phyloP scores from a whole-genome alignment of 2,329 filamentous ascomycete species.

The Cladosporium oxysporum region DNA sequence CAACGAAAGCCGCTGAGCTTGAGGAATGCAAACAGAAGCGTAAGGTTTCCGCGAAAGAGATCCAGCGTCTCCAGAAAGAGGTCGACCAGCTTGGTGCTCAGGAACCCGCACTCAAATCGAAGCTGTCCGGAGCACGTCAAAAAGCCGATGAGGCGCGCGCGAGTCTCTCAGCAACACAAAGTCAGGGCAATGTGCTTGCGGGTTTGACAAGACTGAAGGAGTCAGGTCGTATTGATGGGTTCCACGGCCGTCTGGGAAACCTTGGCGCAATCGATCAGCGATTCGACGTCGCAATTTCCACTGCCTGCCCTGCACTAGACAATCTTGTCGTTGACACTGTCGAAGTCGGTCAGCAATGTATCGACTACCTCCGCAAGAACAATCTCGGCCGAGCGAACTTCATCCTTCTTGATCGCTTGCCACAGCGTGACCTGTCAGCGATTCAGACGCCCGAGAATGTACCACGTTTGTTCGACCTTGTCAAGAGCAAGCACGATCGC shows the following conservation, averaged over 20 bases:
- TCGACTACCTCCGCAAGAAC: slow-evolving; percentile 95
- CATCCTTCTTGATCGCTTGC: slow-evolving; percentile 87
- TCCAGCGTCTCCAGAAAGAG: slow-evolving; percentile 69
- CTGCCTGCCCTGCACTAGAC: slow-evolving; percentile 85
- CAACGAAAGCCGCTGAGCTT: slow-evolving; percentile 71
- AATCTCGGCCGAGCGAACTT: slow-evolving; percentile 96
- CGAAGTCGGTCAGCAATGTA: slow-evolving; percentile 95
- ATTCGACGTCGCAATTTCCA: slow-evolving; percentile 98
- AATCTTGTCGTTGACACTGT: slow-evolving; percentile 97
- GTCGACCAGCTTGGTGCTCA: slow-evolving; percentile 70
- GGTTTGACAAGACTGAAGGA: slow-evolving; percentile 94
- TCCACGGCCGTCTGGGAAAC: slow-evolving; percentile 92
- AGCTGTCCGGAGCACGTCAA: slow-evolving; percentile 85
- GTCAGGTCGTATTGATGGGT: slow-evolving; percentile 94
- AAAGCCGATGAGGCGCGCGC: slow-evolving; percentile 95
- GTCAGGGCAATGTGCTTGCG: slow-evolving; percentile 86
- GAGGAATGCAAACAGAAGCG: slow-evolving; percentile 75
- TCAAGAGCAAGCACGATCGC: slow-evolving; percentile 82
- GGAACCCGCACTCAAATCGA: slow-evolving; percentile 79
- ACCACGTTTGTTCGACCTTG: slow-evolving; percentile 87
- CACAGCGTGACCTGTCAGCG: slow-evolving; percentile 71
- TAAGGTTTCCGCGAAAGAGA: slow-evolving; percentile 71
- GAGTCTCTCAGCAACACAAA: slow-evolving; percentile 85
- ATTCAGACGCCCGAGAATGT: slow-evolving; percentile 91
- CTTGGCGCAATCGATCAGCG: slow-evolving; percentile 89